A percentile compares a stretch with the other conserved stretches of the same genome.
These are phyloP conservation scores for Aspergillus sp. DNA, from an alignment of 2,329 filamentous ascomycete genomes.

Conservation along the genomic window DNA sequence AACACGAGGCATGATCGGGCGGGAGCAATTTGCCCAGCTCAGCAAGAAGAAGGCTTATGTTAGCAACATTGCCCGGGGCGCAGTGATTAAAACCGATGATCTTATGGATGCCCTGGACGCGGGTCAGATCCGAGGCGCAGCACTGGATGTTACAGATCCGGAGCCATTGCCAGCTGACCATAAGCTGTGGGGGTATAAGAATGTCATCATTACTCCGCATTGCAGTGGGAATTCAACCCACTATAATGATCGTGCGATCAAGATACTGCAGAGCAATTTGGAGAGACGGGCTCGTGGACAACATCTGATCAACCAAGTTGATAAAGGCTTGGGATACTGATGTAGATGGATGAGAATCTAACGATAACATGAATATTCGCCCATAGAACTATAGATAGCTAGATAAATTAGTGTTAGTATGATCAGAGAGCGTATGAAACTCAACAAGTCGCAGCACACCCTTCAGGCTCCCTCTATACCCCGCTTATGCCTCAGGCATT, in stretches of 20 bases:
- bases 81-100: slow-evolving; percentile 3
- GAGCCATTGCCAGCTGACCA: slow-evolving; percentile 1
- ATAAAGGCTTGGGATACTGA: slow-evolving; percentile 5
- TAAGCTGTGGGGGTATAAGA: slow-evolving; percentile 1
- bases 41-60: slow-evolving; percentile 3
- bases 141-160: slow-evolving; percentile 1
- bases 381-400: too few species aligned
- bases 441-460: too few species aligned
- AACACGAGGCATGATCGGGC: slow-evolving; percentile 1
- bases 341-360: background rate
- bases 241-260: background rate
- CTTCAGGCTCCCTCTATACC: too few species aligned
- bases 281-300: background rate
- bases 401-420: too few species aligned
- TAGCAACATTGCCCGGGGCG: slow-evolving; percentile 1
- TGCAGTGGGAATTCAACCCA: slow-evolving; percentile 4
- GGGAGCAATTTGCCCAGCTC: slow-evolving; percentile 7
- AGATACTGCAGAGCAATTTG: background rate
- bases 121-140: background rate
- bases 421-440: too few species aligned
- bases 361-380: background rate
- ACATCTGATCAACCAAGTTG: background rate
- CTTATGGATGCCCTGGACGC: slow-evolving; percentile 3
- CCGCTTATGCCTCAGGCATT: too few species aligned
- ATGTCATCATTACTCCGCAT: slow-evolving; percentile 11